Evolutionary conservation across 2,329 filamentous ascomycete species (phyloP), one percentile per base, ranked within the genome.

Genomic region (Shiraia sp.): DNA sequence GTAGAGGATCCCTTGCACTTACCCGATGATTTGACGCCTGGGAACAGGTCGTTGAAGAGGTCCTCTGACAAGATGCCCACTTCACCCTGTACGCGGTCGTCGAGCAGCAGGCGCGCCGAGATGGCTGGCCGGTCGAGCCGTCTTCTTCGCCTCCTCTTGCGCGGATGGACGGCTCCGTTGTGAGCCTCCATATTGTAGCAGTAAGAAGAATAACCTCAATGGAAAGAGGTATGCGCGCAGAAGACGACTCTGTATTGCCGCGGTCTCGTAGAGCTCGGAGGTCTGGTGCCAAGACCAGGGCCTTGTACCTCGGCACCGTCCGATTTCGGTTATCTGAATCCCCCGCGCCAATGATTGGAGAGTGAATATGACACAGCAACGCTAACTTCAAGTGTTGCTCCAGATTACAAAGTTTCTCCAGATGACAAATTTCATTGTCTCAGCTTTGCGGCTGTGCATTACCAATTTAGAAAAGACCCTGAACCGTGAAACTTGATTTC

Each of bases 61-160:
- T 96, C 90, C 59, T 90, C 86, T 10, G 92, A 96, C 38, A 97
- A 72, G 51, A 93, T 81, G 50, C 90, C 93, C 48, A 91, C 79
- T 64, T 96, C 89, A 38, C 88, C 89, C 71, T 86, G 88, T 59
- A 95, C 78, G 67, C 87, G 86, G 64, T 90, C 87, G 69, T 96
- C 90, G 42, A 96, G 81, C 26, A 95, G 80, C 36, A 97, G 77
- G 43, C 87, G 84, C 42, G 90, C 91, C 44, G 88, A 80, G 44
- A 95, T 78, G 30, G 91, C 80, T 6, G 87, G 79, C 68, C 88
- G 90, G 67, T 93, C 75, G 40, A 73, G 68, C 41, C 75, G 70
- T 52, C 78, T 75, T 61, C 75, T 74, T 55, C 78, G 75, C 51
- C 78, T 75, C 53, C 77, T 73, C 65, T 77, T 79, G 43, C 76